Percentiles rank a stretch among this genome's conserved stretches.
These are phyloP conservation scores for Coniochaeta pulveracea DNA, from an alignment of 2,329 filamentous ascomycete genomes.

Conservation along the genomic window DNA sequence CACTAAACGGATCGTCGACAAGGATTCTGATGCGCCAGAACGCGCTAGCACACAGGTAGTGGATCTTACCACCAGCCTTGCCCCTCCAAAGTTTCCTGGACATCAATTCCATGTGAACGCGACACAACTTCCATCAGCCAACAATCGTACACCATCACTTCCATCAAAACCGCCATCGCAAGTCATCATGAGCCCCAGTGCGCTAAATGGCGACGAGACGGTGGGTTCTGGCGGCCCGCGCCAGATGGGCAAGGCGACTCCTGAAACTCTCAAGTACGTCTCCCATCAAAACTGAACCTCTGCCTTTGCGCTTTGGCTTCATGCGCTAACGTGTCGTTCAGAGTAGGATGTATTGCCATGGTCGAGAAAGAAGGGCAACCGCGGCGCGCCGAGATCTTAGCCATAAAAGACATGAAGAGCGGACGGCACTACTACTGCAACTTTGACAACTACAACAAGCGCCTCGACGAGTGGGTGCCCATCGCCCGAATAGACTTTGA, in stretches of 20 bases:
- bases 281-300: slow-evolving; percentile 3
- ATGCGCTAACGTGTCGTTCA: slow-evolving; percentile 9
- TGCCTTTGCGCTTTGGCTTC: too few relatives aligned
- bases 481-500: slow-evolving; percentile 72
- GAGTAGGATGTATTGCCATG: slow-evolving; percentile 48
- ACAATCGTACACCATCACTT: slow-evolving; percentile 10
- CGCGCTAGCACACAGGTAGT: too few relatives aligned
- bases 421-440: slow-evolving; percentile 90
- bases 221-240: slow-evolving; percentile 47
- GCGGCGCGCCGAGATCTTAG: slow-evolving; percentile 92
- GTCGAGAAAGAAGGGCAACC: slow-evolving; percentile 66
- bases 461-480: slow-evolving; percentile 74
- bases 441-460: slow-evolving; percentile 97
- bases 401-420: slow-evolving; percentile 81
- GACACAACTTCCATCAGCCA: slow-evolving; percentile 5
- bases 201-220: slow-evolving; percentile 35
- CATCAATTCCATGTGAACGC: too few relatives aligned
- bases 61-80: slow-evolving; percentile 2
- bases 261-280: slow-evolving; percentile 68
- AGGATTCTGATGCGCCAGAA: not conserved
- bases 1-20: not conserved
- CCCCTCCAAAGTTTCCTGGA: too few relatives aligned
- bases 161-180: slow-evolving; percentile 8
- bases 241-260: slow-evolving; percentile 71
- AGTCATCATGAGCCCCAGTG: slow-evolving; percentile 42